phyloP scores from a whole-genome alignment of 495 filamentous ascomycete species.

The Acidiella bohemica region DNA sequence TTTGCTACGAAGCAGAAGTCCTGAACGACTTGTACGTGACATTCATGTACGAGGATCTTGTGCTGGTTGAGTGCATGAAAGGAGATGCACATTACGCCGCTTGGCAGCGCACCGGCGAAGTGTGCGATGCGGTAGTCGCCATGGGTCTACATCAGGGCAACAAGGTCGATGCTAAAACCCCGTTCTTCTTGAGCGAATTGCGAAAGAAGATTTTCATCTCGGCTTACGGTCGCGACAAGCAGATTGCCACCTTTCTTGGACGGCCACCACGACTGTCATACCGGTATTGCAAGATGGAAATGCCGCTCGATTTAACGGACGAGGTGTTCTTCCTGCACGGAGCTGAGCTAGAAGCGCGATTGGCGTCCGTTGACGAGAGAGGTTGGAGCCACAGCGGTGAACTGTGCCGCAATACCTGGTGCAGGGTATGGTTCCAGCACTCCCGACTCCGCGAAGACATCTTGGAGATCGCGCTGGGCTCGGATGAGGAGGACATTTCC shows the following conservation, averaged over 20 bases:
- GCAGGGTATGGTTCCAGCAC: slow-evolving; percentile 39
- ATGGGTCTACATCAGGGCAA: slow-evolving; percentile 45
- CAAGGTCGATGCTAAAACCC: slow-evolving; percentile 31
- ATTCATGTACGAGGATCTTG: slow-evolving; percentile 25
- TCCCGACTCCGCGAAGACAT: slow-evolving; percentile 42
- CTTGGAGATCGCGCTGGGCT: slow-evolving; percentile 44
- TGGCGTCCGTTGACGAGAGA: slow-evolving; percentile 34
- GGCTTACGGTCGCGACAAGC: slow-evolving; percentile 41
- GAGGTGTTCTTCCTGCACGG: slow-evolving; percentile 37
- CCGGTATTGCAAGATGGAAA: slow-evolving; percentile 40
- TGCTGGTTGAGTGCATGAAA: slow-evolving; percentile 16
- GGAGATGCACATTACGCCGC: slow-evolving; percentile 31
- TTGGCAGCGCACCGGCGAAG: slow-evolving; percentile 41
- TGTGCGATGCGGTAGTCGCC: slow-evolving; percentile 41
- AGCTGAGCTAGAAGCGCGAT: slow-evolving; percentile 29
- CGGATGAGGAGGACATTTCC: slow-evolving; percentile 25
- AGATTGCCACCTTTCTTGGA: slow-evolving; percentile 41
- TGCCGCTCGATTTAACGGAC: slow-evolving; percentile 46
- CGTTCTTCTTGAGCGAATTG: slow-evolving; percentile 40
- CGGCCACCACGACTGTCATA: slow-evolving; percentile 43
- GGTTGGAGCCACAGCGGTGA: slow-evolving; percentile 41
- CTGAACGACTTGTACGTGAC: slow-evolving; percentile 28
- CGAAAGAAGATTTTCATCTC: slow-evolving; percentile 40
- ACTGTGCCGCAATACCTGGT: slow-evolving; percentile 30
- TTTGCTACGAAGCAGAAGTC: slow-evolving; percentile 25